Evolutionary conservation across 169 alveolate species (phyloP).

Genomic region (Toxoplasma gondii): DNA sequence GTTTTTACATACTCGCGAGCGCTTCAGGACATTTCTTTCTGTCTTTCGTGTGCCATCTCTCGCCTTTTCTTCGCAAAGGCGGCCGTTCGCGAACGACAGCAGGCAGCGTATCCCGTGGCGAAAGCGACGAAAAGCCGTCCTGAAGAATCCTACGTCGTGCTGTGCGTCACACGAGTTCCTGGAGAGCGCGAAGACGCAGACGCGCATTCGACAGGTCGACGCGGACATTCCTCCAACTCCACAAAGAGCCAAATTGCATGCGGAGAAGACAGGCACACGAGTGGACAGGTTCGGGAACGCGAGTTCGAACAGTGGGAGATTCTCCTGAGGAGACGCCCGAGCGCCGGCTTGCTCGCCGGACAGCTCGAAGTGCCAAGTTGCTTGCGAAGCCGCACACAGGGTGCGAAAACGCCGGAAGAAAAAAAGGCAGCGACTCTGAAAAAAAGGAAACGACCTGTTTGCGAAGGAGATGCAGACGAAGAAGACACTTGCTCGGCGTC

Average conservation of each 20-base stretch:
- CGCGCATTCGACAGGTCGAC: background rate
- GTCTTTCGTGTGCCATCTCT: background rate
- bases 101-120: slow-evolving; percentile 23
- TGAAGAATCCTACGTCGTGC: background rate
- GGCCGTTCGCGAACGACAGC: background rate
- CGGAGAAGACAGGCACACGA: background rate
- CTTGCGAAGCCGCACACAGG: background rate
- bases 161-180: background rate
- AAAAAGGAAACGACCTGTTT: background rate
- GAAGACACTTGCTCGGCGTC: background rate
- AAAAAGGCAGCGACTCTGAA: background rate
- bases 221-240: background rate
- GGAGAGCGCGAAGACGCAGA: background rate
- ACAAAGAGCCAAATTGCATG: background rate
- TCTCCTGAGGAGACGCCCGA: slow-evolving; percentile 16
- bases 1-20: too few relatives aligned
- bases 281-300: background rate
- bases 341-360: background rate
- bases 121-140: background rate
- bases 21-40: background rate
- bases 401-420: background rate
- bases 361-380: slow-evolving; percentile 16
- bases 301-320: background rate
- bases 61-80: background rate
- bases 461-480: background rate